Evolutionary conservation across 1,139 yeast species (phyloP), one percentile per base, ranked within the genome.

Genomic region (Groenewaldozyma auringiensis): DNA sequence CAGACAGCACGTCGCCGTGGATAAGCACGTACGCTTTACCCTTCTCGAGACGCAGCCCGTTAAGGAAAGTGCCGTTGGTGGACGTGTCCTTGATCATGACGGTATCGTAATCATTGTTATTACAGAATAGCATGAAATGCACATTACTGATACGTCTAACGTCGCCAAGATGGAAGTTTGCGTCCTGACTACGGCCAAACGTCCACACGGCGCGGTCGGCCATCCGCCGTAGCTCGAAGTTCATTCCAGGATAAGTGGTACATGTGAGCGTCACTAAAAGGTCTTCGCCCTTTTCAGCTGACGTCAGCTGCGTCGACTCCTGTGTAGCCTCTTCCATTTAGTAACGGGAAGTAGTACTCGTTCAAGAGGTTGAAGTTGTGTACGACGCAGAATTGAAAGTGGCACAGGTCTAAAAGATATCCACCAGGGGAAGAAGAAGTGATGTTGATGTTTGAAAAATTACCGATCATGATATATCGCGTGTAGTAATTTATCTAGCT

Each of bases 1-100:
- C 84, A 0, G 92, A 76, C 35, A 92, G 81, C 60, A 87, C 95
- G 61, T 92, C 98, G 3, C 97, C 96, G 58, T 87, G 96, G 38
- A 82, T 81, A 39, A 92, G 65, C 56, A 89, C 78, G 62, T 86
- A 87, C 55, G 87, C 85, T 43, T 83, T 78, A n/a, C 83, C 83
- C 59, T 83, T 85, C 17, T 81, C 86, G 18, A 89, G 65, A 42
- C 88, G 72, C 40, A 74, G 74, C 25, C 80, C 81, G 66, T 92
- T 92, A 42, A 89, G 67, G 69, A 78, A 83, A 0, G 98, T 92
- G 3, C 98, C 98, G 64, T 92, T 92, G 2, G 97, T 92, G 11
- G 68, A 64, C 4, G 53, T 50, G 45, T 65, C 68, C 38, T 52
- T 54, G 16, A 61, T 47, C 29, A 61, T 47, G 4, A 59, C 43